Base-by-base conservation (phyloP, 1,139 yeast genomes). In the Magnusiomyces starmeri region DNA sequence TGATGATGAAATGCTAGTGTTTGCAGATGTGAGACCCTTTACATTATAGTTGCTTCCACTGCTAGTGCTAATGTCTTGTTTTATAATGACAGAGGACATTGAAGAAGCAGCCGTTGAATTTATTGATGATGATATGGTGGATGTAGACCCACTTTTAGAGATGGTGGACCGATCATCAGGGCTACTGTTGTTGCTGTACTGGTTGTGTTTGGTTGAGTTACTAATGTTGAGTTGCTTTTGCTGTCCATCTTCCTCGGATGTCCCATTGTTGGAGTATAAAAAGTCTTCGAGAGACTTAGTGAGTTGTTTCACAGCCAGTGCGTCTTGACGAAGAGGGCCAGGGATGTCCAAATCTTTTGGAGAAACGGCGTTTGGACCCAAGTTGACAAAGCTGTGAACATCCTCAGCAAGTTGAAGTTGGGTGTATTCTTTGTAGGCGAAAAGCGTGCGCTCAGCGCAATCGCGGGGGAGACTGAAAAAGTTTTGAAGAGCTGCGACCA, bases 361-460 rank as follows among this genome's bases (percentile, higher is more conserved):
- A 18, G 49, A 45, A 12, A 56, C 58, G 4, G 50, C 34, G 48
- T 60, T 59, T 12, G 59, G 57, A 7, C 60, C 61, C 25, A 54
- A 51, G 3, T 46, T 51, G 26, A 56, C 56, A 43, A 58, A 62
- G 2, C 46, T 35, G 26, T 48, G 32, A 14, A 61, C 62, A 18
- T 62, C 65, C 2, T 59, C 60, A 21, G 60, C 50, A 9, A 60
- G 52, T 35, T 60, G 59, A n/a, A 61, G 56, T 52, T 61, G 64
- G 18, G 63, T 60, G 51, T 59, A 60, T 45, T 62, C 65, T 49
- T 62, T 62, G 49, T 60, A 60, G 9, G 61, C 54, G 45, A 57
- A 61, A 25, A 62, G 54, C 14, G 64, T 60, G 22, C 62, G 49
- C 49, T 60, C 63, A 14, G 65, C 62, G 43, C 61, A 62, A 8